These are phyloP conservation scores for Phlebiopsis gigantea DNA, from an alignment of 768 basidiomycete genomes.

Conservation along the genomic window DNA sequence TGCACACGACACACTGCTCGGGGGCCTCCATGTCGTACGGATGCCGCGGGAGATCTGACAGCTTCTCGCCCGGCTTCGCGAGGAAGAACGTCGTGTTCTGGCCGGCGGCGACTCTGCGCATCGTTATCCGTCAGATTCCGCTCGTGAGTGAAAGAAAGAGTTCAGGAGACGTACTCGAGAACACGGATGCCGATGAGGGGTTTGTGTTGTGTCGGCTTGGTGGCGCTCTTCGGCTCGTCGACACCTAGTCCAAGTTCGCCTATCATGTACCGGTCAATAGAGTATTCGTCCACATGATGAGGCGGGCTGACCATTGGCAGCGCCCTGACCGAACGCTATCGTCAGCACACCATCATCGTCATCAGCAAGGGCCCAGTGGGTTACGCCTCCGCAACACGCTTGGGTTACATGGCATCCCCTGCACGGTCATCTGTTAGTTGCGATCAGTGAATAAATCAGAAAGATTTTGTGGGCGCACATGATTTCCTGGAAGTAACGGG, in stretches of 20 bases:
- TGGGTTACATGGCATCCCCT: slow-evolving; percentile 76
- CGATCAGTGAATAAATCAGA: neutral
- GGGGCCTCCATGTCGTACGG: slow-evolving; percentile 69
- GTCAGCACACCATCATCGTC: slow-evolving; percentile 84
- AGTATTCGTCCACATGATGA: neutral
- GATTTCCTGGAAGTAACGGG: slow-evolving; percentile 83
- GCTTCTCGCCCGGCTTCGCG: slow-evolving; percentile 65
- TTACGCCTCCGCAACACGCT: slow-evolving; percentile 79
- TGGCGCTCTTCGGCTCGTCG: slow-evolving; percentile 81
- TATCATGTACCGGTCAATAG: slow-evolving; percentile 13
- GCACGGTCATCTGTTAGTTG: slow-evolving; percentile 3
- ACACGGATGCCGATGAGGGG: slow-evolving; percentile 78
- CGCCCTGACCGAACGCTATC: slow-evolving; percentile 81
- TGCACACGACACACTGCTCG: slow-evolving; percentile 66
- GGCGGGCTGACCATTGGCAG: slow-evolving; percentile 66
- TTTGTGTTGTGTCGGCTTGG: slow-evolving; percentile 69
- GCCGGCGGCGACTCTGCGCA: slow-evolving; percentile 70
- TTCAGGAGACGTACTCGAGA: slow-evolving; percentile 61
- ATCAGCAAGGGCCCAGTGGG: slow-evolving; percentile 74
- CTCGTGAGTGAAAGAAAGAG: neutral
- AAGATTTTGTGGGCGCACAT: slow-evolving; percentile 42
- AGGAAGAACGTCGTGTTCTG: slow-evolving; percentile 86
- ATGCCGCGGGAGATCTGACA: slow-evolving; percentile 76
- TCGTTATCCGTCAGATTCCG: neutral
- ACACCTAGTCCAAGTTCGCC: slow-evolving; percentile 80